Base-by-base conservation (phyloP, 176 grass and related monocot genomes). In the Aegilops umbellulata region DNA sequence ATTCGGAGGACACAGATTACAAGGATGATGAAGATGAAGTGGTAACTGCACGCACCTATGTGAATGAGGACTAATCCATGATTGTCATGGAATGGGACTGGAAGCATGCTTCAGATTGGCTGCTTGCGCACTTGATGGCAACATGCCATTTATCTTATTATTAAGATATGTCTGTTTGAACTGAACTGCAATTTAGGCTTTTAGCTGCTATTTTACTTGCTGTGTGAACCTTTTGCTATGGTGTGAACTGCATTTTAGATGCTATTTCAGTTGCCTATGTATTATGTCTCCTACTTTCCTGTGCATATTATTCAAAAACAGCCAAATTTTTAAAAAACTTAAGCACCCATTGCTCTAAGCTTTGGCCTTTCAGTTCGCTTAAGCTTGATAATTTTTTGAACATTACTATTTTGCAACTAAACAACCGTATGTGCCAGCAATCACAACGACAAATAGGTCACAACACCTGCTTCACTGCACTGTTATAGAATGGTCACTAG, bases 371-470 rank as follows among this genome's bases (percentile, higher is more conserved):
- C 20, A 1, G 55, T 58, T 58, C 19, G 3, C 19, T 55, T 58
- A 58, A 20, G 20, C 55, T 58, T 58, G 7, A 58, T 20, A 2
- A 20, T 22, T 58, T 22, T 58, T 58, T 58, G 55, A 58, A 58
- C 55, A 58, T 58, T 58, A 58, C 55, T 31, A 32, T 32, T 74
- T 39, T 7, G 49, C 72, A 30, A 76, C 49, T 44, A 82, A 26
- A 82, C 51, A 30, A 77, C 47, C 20, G 23, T 17, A 51, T 83
- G 49, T 80, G 6, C 63, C 76, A 74, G 4, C 77, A 39, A 75
- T 88, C 47, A 51, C 36, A 69, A 78, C 67, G 47, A 69, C 17
- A 34, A 20, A 76, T 44, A 82, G n/a, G 60, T 29, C 38, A 46
- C 23, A 36, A 22, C 65, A 73, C 51, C 49, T 73, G 15, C 23